These are phyloP conservation scores for Nothophoma quercina DNA, from an alignment of 2,329 filamentous ascomycete genomes.

Conservation along the genomic window DNA sequence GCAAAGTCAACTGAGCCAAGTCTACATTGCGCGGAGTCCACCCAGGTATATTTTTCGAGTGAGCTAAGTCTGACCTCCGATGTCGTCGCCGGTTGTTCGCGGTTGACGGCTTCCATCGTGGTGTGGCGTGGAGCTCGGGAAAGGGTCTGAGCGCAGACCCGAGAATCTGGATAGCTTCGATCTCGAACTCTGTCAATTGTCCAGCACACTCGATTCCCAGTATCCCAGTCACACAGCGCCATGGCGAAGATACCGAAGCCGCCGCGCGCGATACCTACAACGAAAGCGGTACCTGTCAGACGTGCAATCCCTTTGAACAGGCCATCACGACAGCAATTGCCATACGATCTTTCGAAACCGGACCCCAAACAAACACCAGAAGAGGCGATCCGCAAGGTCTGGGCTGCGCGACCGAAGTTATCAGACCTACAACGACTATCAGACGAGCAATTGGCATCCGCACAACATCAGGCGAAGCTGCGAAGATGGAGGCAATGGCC, in stretches of 20 bases:
- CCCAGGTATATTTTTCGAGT: conserved; percentile 18
- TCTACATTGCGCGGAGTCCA: conserved; percentile 1
- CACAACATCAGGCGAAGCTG: conserved; percentile 37
- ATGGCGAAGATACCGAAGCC: conserved; percentile 47
- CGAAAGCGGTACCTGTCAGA: conserved; percentile 29
- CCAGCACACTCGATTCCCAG: neutral
- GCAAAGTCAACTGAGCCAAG: neutral
- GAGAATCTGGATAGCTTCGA: conserved; percentile 11
- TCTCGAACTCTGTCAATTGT: neutral
- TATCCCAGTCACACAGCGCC: conserved; percentile 14
- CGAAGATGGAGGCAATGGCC: conserved; percentile 42
- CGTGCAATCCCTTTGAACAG: conserved; percentile 26
- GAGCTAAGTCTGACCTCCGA: conserved; percentile 29
- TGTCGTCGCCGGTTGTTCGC: conserved; percentile 42
- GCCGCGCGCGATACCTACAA: conserved; percentile 31
- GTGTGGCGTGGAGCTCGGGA: conserved; percentile 7
- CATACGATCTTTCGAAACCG: conserved; percentile 21
- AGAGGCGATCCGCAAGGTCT: conserved; percentile 30
- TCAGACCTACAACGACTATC: conserved; percentile 36
- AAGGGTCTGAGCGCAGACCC: conserved; percentile 10
- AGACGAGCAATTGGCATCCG: conserved; percentile 37
- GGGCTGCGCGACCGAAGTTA: conserved; percentile 35
- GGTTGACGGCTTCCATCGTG: conserved; percentile 25
- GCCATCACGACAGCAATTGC: conserved; percentile 21
- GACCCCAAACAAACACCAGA: conserved; percentile 25